phyloP scores from a whole-genome alignment of 1,284 basidiomycete species.

The Malassezia slooffiae region DNA sequence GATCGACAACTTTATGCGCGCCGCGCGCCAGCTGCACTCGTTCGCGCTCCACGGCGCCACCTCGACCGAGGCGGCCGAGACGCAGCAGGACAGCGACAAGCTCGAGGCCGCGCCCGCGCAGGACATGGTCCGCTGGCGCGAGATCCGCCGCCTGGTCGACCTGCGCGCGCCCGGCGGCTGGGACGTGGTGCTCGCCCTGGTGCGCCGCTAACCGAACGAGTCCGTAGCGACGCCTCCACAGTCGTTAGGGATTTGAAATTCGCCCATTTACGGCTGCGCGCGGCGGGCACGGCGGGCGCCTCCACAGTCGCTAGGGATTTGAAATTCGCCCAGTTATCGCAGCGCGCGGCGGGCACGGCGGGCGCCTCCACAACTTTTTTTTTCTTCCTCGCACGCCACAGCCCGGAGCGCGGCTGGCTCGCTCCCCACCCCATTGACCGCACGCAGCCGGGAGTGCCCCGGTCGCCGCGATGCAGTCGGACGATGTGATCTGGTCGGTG shows the following conservation, averaged over 20 bases:
- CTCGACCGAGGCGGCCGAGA: neutral
- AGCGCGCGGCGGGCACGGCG: too few species aligned
- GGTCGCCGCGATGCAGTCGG: constrained; percentile 31
- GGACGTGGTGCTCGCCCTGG: constrained; percentile 20
- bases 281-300: too few species aligned
- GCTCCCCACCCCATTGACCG: too few species aligned
- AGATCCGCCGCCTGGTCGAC: constrained; percentile 19
- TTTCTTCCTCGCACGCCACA: neutral
- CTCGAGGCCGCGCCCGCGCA: too few species aligned
- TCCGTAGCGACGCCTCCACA: neutral
- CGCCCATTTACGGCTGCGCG: too few species aligned
- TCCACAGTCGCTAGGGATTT: neutral
- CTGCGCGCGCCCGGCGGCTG: constrained; percentile 16
- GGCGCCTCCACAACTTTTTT: neutral
- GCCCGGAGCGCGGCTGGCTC: neutral
- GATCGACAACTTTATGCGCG: constrained; percentile 8
- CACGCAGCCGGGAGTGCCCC: too few species aligned
- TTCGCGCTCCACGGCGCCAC: neutral
- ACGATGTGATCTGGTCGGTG: constrained; percentile 45
- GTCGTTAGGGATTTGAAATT: neutral
- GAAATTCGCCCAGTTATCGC: too few species aligned
- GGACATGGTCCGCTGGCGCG: constrained; percentile 22
- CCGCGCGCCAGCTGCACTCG: constrained; percentile 7
- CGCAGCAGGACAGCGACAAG: neutral
- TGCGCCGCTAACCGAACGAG: too few species aligned